Percentiles rank a stretch among this genome's conserved stretches.
These are phyloP conservation scores for Cryptosporidium canis DNA, from an alignment of 169 alveolate species.

Conservation along the genomic window DNA sequence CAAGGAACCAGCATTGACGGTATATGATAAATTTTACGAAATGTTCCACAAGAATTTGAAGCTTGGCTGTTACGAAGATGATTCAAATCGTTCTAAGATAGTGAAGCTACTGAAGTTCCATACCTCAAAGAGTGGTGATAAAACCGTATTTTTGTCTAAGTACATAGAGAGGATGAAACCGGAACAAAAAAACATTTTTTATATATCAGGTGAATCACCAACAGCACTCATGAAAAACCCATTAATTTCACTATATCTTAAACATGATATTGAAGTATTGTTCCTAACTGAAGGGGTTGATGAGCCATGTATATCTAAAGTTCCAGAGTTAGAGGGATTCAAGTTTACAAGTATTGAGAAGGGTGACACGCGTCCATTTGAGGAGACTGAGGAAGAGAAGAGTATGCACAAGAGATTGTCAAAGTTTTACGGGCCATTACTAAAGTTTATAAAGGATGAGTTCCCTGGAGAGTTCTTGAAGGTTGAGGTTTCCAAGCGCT, in stretches of 20 bases:
- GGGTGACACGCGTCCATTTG: constrained; percentile 83
- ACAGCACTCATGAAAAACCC: constrained; percentile 88
- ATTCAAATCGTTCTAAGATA: constrained; percentile 91
- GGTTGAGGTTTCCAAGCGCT: constrained; percentile 86
- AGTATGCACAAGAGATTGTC: constrained; percentile 82
- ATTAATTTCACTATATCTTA: constrained; percentile 89
- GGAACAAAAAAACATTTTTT: constrained; percentile 92
- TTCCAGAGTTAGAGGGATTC: constrained; percentile 88
- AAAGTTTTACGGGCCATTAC: constrained; percentile 76
- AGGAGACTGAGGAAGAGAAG: constrained; percentile 82
- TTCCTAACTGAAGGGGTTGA: constrained; percentile 94
- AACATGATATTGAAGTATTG: constrained; percentile 93
- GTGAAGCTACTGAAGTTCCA: constrained; percentile 90
- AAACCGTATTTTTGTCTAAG: constrained; percentile 88
- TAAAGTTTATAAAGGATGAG: constrained; percentile 83
- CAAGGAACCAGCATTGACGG: constrained; percentile 75
- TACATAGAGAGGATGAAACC: constrained; percentile 92
- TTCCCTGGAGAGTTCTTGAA: constrained; percentile 78
- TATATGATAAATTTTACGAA: constrained; percentile 87
- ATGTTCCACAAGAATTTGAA: constrained; percentile 91
- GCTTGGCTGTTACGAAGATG: constrained; percentile 96
- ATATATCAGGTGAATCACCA: constrained; percentile 87
- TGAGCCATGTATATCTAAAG: constrained; percentile 90
- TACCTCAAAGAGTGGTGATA: constrained; percentile 86
- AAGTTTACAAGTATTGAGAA: constrained; percentile 84